phyloP scores from a whole-genome alignment of 164 flowering plant species.

The Piper longum region DNA sequence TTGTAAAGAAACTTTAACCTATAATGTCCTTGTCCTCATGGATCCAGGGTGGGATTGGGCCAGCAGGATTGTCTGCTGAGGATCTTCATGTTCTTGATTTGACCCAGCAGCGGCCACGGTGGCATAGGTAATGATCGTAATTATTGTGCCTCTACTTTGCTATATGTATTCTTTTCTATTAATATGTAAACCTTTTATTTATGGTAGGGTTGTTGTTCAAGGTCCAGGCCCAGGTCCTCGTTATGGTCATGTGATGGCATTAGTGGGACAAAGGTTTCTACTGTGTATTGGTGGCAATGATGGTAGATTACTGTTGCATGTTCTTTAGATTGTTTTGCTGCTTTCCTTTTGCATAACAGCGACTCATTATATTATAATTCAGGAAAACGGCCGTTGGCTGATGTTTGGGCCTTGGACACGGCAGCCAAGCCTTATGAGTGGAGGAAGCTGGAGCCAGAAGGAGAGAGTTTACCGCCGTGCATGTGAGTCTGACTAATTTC shows the following conservation, averaged over 20 bases:
- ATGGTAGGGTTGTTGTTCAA: slow-evolving; percentile 83
- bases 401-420: slow-evolving; percentile 99
- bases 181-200: background rate
- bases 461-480: slow-evolving; percentile 99
- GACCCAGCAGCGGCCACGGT: slow-evolving; percentile 89
- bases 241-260: slow-evolving; percentile 99
- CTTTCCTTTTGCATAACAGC: slow-evolving; percentile 3
- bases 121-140: slow-evolving; percentile 70
- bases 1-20: background rate
- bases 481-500: slow-evolving; percentile 34
- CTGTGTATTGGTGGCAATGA: slow-evolving; percentile 99
- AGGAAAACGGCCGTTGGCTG: slow-evolving; percentile 97
- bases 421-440: slow-evolving; percentile 99
- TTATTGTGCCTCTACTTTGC: background rate
- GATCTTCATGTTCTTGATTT: slow-evolving; percentile 99
- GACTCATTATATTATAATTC: background rate
- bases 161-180: background rate
- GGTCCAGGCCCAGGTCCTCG: slow-evolving; percentile 99
- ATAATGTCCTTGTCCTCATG: slow-evolving; percentile 1
- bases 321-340: slow-evolving; percentile 1
- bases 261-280: slow-evolving; percentile 97
- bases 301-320: slow-evolving; percentile 27
- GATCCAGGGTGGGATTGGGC: slow-evolving; percentile 95
- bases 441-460: slow-evolving; percentile 98
- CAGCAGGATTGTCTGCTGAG: slow-evolving; percentile 97